A percentile compares a stretch with the other conserved stretches of the same genome.
These are phyloP conservation scores for Huntiella bhutanensis DNA, from an alignment of 2,329 filamentous ascomycete genomes.

Conservation along the genomic window DNA sequence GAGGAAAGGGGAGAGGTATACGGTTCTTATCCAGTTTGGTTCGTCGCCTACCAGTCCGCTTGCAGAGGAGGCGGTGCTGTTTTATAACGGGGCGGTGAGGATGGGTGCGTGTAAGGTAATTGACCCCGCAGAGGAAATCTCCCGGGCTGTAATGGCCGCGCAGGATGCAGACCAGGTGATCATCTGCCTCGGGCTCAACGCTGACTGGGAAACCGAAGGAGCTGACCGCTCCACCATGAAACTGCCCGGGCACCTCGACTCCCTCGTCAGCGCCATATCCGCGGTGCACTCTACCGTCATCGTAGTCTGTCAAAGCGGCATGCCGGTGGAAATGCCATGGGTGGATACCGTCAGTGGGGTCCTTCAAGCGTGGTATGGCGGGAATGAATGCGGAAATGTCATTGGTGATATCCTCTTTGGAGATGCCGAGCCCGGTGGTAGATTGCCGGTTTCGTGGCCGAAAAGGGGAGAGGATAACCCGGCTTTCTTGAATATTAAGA, in stretches of 20 bases:
- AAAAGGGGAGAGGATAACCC: slow-evolving; percentile 46
- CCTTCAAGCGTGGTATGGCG: slow-evolving; percentile 67
- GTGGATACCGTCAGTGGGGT: slow-evolving; percentile 31
- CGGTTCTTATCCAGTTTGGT: slow-evolving; percentile 38
- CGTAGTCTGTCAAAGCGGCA: slow-evolving; percentile 61
- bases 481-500: slow-evolving; percentile 54
- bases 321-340: slow-evolving; percentile 57
- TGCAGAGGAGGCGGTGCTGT: slow-evolving; percentile 28
- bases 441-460: slow-evolving; percentile 58
- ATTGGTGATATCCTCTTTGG: slow-evolving; percentile 65
- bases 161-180: slow-evolving; percentile 57
- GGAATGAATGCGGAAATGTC: slow-evolving; percentile 69
- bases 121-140: slow-evolving; percentile 38
- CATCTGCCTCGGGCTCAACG: slow-evolving; percentile 58
- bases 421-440: slow-evolving; percentile 53
- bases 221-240: slow-evolving; percentile 62
- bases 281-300: slow-evolving; percentile 49
- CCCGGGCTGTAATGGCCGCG: slow-evolving; percentile 48
- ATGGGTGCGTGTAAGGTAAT: slow-evolving; percentile 42
- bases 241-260: slow-evolving; percentile 53
- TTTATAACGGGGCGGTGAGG: slow-evolving; percentile 41
- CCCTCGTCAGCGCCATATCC: slow-evolving; percentile 46
- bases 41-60: slow-evolving; percentile 40
- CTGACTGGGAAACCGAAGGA: slow-evolving; percentile 67
- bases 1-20: slow-evolving; percentile 39